Evolutionary conservation across 106 monocot species (phyloP).

Genomic region (Acorus gramineus): DNA sequence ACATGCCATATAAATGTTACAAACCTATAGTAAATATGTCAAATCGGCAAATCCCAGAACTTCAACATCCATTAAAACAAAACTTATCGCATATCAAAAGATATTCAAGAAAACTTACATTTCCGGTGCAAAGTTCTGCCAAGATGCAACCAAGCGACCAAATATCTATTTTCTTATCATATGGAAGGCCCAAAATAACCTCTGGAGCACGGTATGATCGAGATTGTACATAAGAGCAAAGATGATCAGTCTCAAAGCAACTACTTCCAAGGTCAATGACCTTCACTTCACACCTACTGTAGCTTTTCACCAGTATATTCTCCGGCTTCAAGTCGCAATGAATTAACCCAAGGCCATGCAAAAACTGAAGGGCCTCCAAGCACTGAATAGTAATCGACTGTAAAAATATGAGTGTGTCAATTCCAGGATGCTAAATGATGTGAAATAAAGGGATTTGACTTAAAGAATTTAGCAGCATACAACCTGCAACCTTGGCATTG

Average conservation of each 20-base stretch:
- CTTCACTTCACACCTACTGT: slow-evolving; percentile 97
- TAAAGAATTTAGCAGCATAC: background rate
- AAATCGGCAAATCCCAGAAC: too few species aligned
- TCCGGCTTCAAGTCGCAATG: slow-evolving; percentile 99
- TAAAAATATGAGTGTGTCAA: slow-evolving; percentile 1
- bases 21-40: too few species aligned
- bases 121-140: slow-evolving; percentile 96
- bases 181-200: slow-evolving; percentile 86
- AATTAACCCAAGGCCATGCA: slow-evolving; percentile 91
- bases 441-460: background rate
- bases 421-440: too few species aligned
- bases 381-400: slow-evolving; percentile 98
- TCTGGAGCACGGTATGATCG: slow-evolving; percentile 98
- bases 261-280: slow-evolving; percentile 99
- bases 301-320: slow-evolving; percentile 98
- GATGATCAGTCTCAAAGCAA: slow-evolving; percentile 98
- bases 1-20: too few species aligned
- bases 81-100: too few species aligned
- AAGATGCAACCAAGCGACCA: slow-evolving; percentile 99
- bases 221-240: slow-evolving; percentile 98
- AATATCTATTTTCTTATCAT: slow-evolving; percentile 96
- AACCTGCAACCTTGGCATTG: slow-evolving; percentile 14
- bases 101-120: slow-evolving; percentile 44
- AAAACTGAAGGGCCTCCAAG: slow-evolving; percentile 89
- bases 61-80: too few species aligned